Evolutionary conservation across 257 asterid genomes (phyloP).

Genomic region (Verbena officinalis): DNA sequence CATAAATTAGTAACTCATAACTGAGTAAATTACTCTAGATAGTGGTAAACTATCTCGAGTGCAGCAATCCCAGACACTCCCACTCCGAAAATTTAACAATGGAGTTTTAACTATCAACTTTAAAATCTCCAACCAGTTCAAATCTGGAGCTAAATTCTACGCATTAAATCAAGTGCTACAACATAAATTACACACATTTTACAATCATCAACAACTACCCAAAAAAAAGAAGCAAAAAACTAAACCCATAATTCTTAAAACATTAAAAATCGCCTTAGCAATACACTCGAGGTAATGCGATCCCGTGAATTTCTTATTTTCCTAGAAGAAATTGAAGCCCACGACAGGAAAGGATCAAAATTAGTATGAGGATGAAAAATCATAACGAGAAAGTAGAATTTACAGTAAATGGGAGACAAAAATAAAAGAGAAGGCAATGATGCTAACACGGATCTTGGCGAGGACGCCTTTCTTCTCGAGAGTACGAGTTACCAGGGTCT

Average conservation of each 20-base stretch:
- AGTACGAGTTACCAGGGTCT: constrained; percentile 95
- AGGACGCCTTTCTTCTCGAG: constrained; percentile 99
- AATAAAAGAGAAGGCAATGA: constrained; percentile 12
- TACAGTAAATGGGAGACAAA: neutral
- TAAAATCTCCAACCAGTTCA: constrained; percentile 12
- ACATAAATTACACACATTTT: neutral
- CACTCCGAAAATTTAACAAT: neutral
- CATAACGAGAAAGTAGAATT: constrained; percentile 16
- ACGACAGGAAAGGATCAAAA: neutral
- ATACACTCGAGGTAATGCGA: constrained; percentile 9
- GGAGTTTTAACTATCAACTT: neutral
- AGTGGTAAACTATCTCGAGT: neutral
- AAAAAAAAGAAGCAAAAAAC: neutral
- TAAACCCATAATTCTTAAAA: neutral
- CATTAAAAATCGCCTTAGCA: neutral
- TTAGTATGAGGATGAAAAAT: neutral
- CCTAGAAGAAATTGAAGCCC: neutral
- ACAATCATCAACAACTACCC: neutral
- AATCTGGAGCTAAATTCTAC: neutral
- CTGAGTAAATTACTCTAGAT: neutral
- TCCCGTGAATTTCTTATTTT: neutral
- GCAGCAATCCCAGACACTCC: neutral
- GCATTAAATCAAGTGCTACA: constrained; percentile 5
- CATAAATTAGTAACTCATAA: neutral
- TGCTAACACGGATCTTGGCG: constrained; percentile 98